Evolutionary conservation across 129 eudicot species (phyloP).

Genomic region (Sambucus nigra): DNA sequence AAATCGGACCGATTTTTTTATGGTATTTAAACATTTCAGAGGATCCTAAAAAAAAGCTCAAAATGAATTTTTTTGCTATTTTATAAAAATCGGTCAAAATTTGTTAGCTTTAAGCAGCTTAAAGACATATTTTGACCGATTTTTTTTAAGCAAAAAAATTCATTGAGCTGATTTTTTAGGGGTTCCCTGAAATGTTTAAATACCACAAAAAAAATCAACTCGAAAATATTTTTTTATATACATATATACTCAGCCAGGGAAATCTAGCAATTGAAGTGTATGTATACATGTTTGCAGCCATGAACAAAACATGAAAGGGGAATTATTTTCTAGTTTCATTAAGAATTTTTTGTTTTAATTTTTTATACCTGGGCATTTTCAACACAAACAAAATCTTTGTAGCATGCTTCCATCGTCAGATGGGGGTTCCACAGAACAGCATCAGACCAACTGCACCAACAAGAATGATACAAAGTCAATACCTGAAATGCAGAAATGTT

Average conservation of each 20-base stretch:
- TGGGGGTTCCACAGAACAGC: slow-evolving; percentile 93
- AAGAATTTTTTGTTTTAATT: slow-evolving; percentile 4
- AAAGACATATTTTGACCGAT: no score
- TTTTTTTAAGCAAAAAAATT: no score
- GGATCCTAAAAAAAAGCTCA: no score
- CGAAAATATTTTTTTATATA: not conserved
- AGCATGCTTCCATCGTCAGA: slow-evolving; percentile 89
- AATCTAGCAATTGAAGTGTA: not conserved
- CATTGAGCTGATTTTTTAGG: no score
- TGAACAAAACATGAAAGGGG: not conserved
- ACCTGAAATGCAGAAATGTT: slow-evolving; percentile 1
- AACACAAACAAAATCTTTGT: slow-evolving; percentile 93
- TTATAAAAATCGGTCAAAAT: no score
- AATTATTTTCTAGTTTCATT: not conserved
- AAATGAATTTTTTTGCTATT: no score
- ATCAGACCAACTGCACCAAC: slow-evolving; percentile 76
- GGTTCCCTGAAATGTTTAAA: no score
- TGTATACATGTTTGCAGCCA: no score
- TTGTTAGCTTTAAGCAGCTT: no score
- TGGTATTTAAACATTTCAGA: no score
- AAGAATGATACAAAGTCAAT: slow-evolving; percentile 10
- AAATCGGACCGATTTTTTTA: no score
- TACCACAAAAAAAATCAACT: no score
- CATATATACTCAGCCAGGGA: not conserved
- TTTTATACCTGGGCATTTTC: slow-evolving; percentile 81